phyloP scores from a whole-genome alignment of 805 yeast species.

The Metschnikowia cerradonensis region DNA sequence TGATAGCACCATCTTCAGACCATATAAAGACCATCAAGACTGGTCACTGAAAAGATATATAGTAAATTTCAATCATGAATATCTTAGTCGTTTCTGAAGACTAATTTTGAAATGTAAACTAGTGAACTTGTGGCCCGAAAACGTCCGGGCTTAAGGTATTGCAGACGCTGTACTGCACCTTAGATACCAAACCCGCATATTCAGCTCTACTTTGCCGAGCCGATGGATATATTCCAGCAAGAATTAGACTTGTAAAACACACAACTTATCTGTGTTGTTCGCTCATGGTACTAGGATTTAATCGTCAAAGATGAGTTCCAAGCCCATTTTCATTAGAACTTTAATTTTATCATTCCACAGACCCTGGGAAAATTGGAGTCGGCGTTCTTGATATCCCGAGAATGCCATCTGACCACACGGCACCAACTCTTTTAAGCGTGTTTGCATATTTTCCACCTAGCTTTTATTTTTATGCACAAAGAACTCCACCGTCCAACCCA shows the following conservation, averaged over 20 bases:
- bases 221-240: neutral
- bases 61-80: neutral
- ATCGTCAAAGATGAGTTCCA: neutral
- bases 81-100: neutral
- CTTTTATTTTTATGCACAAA: neutral
- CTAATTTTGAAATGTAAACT: neutral
- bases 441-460: neutral
- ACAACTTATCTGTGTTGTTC: neutral
- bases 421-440: neutral
- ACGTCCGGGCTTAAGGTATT: neutral
- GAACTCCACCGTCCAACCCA: neutral
- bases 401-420: slow-evolving; percentile 4
- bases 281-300: neutral
- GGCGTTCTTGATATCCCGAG: neutral
- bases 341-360: neutral
- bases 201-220: neutral
- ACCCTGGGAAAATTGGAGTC: neutral
- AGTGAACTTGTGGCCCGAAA: neutral
- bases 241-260: neutral
- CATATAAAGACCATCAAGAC: neutral
- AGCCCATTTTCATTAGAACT: neutral
- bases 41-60: neutral
- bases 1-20: neutral
- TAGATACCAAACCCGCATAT: slow-evolving; percentile 1
- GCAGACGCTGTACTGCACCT: neutral